phyloP scores from a whole-genome alignment of 2,329 filamentous ascomycete genomes.

The Fusarium tuaranense region DNA sequence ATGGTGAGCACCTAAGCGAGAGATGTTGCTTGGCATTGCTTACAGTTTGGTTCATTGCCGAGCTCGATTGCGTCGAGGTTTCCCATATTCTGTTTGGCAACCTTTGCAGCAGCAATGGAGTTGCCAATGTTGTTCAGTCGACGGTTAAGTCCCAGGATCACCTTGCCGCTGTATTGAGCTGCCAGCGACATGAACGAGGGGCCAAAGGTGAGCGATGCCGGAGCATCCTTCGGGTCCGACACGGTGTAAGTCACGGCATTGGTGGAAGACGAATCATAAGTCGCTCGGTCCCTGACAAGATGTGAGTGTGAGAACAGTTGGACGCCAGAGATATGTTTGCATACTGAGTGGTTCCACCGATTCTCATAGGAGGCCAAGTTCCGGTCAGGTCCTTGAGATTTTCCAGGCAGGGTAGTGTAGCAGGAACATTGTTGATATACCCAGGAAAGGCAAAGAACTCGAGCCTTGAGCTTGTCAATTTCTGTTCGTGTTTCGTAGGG shows the following conservation, averaged over 20 bases:
- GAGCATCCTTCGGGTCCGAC: slow-evolving; percentile 59
- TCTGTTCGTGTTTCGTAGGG: not conserved
- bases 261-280: slow-evolving; percentile 58
- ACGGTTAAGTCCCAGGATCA: slow-evolving; percentile 66
- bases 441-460: slow-evolving; percentile 69
- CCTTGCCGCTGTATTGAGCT: slow-evolving; percentile 59
- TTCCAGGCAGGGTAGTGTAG: slow-evolving; percentile 62
- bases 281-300: slow-evolving; percentile 57
- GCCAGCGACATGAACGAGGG: slow-evolving; percentile 64
- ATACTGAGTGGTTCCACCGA: slow-evolving; percentile 68
- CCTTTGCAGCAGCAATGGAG: slow-evolving; percentile 63
- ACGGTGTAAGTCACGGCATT: slow-evolving; percentile 65
- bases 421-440: slow-evolving; percentile 64
- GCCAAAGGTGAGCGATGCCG: slow-evolving; percentile 62
- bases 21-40: slow-evolving; percentile 21
- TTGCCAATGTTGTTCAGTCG: slow-evolving; percentile 65
- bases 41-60: slow-evolving; percentile 69
- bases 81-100: slow-evolving; percentile 56
- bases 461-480: slow-evolving; percentile 49
- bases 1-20: not conserved
- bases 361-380: slow-evolving; percentile 64
- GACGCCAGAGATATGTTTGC: not conserved
- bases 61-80: slow-evolving; percentile 67
- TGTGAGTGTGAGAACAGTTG: not conserved
- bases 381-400: slow-evolving; percentile 64